Evolutionary conservation across 1,139 yeast species (phyloP).

Genomic region (Zygoascus meyerae): DNA sequence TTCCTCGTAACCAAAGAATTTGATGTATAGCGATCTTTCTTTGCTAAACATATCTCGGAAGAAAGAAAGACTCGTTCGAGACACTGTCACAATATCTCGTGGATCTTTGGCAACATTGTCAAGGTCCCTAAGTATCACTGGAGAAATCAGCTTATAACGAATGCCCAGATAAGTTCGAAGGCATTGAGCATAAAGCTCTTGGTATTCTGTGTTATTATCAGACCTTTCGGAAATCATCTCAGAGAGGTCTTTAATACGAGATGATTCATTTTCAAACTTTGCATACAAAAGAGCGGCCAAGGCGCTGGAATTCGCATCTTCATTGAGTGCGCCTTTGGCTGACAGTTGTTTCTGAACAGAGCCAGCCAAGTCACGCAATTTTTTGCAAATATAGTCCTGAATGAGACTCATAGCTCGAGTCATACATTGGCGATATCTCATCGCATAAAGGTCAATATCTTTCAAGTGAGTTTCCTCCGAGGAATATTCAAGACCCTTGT

Average conservation of each 20-base stretch:
- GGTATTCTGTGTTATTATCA: slow-evolving; percentile 48
- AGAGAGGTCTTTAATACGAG: slow-evolving; percentile 42
- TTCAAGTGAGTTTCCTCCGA: slow-evolving; percentile 42
- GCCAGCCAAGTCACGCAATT: slow-evolving; percentile 45
- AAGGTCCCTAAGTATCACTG: slow-evolving; percentile 35
- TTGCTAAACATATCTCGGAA: slow-evolving; percentile 54
- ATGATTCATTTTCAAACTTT: slow-evolving; percentile 48
- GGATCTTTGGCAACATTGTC: slow-evolving; percentile 24
- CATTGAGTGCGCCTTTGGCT: slow-evolving; percentile 23
- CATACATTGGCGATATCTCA: slow-evolving; percentile 78
- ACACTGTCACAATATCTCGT: slow-evolving; percentile 27
- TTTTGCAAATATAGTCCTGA: slow-evolving; percentile 56
- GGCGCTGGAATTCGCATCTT: slow-evolving; percentile 31
- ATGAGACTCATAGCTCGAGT: slow-evolving; percentile 75
- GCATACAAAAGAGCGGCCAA: slow-evolving; percentile 55
- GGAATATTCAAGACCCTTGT: slow-evolving; percentile 50
- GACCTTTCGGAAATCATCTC: slow-evolving; percentile 49
- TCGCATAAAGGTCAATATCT: slow-evolving; percentile 64
- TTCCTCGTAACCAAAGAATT: slow-evolving; percentile 40
- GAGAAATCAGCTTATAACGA: slow-evolving; percentile 45
- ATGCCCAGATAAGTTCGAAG: slow-evolving; percentile 55
- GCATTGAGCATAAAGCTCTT: slow-evolving; percentile 64
- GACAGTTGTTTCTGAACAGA: slow-evolving; percentile 34
- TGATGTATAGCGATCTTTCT: slow-evolving; percentile 55
- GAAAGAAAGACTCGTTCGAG: slow-evolving; percentile 23